phyloP scores from a whole-genome alignment of 1,139 yeast species.

The Pneumocystis wakefieldiae region DNA sequence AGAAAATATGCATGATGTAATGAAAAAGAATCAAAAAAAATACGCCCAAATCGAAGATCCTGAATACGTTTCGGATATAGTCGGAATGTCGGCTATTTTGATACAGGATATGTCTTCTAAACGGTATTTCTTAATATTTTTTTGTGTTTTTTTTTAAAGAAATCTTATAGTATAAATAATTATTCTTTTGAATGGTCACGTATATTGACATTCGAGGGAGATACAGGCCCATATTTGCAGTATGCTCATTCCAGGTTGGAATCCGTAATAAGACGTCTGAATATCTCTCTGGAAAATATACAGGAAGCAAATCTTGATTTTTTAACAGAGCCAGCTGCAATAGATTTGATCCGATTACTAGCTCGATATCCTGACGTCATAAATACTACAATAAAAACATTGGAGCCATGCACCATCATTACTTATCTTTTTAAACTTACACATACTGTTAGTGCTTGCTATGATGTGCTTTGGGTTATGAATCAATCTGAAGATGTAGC shows the following conservation, averaged over 20 bases:
- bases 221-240: slow-evolving; percentile 97
- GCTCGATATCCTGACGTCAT: slow-evolving; percentile 88
- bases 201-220: slow-evolving; percentile 97
- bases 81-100: slow-evolving; percentile 96
- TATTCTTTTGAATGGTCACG: slow-evolving; percentile 97
- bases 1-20: slow-evolving; percentile 91
- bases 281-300: slow-evolving; percentile 15
- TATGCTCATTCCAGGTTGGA: slow-evolving; percentile 96
- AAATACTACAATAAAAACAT: slow-evolving; percentile 66
- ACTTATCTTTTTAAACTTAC: slow-evolving; percentile 85
- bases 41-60: slow-evolving; percentile 92
- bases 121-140: slow-evolving; percentile 20
- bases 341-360: slow-evolving; percentile 56
- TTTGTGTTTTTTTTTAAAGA: background rate
- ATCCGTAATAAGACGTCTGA: slow-evolving; percentile 82
- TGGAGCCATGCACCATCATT: slow-evolving; percentile 88
- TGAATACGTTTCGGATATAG: slow-evolving; percentile 84
- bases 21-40: slow-evolving; percentile 83
- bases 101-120: slow-evolving; percentile 98
- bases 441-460: slow-evolving; percentile 88
- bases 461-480: slow-evolving; percentile 92
- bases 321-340: slow-evolving; percentile 64
- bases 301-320: slow-evolving; percentile 54
- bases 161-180: slow-evolving; percentile 51
- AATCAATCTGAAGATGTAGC: slow-evolving; percentile 87